phyloP scores from a whole-genome alignment of 345 rosid species.

The Noccaea caerulescens region DNA sequence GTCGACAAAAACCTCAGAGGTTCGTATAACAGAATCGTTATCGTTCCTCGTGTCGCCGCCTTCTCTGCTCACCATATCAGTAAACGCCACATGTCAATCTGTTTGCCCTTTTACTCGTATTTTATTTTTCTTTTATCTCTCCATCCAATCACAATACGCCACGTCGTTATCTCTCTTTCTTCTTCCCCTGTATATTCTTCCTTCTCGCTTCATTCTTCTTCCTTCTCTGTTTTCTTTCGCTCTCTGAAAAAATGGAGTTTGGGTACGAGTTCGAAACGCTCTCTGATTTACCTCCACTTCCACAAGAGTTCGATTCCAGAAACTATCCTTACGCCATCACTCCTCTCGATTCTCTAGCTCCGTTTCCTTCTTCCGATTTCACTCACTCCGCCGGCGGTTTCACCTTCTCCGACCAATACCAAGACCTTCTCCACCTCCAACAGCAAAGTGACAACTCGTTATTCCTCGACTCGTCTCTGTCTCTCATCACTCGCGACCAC shows the following conservation, averaged over 20 bases:
- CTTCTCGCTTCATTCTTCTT: background rate
- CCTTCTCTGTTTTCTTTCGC: background rate
- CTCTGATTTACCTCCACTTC: conserved; percentile 42
- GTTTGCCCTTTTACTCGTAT: too few species aligned
- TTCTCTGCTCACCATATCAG: conserved; percentile 9
- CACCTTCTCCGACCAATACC: conserved; percentile 15
- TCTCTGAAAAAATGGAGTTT: conserved; percentile 31
- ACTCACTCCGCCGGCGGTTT: conserved; percentile 4
- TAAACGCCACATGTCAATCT: conserved; percentile 39
- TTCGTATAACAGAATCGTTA: conserved; percentile 40
- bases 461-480: conserved; percentile 13
- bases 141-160: background rate
- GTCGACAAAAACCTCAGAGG: conserved; percentile 38
- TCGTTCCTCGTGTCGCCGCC: conserved; percentile 51
- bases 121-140: background rate
- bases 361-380: conserved; percentile 44
- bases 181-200: background rate
- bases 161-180: background rate
- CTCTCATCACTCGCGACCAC: conserved; percentile 19
- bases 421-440: conserved; percentile 2
- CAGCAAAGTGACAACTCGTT: conserved; percentile 2
- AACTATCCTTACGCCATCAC: background rate
- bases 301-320: conserved; percentile 15
- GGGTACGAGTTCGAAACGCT: conserved; percentile 28
- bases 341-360: conserved; percentile 27